phyloP scores from a whole-genome alignment of 2,329 filamentous ascomycete genomes.

The Fusarium redolens region DNA sequence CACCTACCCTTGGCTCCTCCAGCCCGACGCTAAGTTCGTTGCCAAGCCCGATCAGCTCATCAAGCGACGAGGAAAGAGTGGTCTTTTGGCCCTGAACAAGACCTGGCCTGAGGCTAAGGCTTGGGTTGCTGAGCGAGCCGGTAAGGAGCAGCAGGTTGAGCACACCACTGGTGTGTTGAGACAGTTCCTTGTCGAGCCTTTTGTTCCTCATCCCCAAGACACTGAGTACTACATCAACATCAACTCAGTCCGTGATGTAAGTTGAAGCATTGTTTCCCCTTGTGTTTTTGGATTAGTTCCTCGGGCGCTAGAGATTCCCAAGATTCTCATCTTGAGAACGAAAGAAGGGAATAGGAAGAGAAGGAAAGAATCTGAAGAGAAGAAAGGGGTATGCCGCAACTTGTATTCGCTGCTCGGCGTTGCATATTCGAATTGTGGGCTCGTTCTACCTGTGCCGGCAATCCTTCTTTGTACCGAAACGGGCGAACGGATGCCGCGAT shows the following conservation, averaged over 20 bases:
- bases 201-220: constrained; percentile 93
- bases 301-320: background rate
- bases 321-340: background rate
- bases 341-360: background rate
- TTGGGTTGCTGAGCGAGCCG: constrained; percentile 93
- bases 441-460: constrained; percentile 41
- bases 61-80: constrained; percentile 99
- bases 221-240: constrained; percentile 99
- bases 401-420: constrained; percentile 36
- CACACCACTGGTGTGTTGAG: constrained; percentile 87
- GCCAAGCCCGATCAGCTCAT: constrained; percentile 99
- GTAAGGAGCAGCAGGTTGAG: constrained; percentile 94
- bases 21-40: constrained; percentile 88
- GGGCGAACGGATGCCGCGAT: constrained; percentile 56
- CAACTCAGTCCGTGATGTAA: constrained; percentile 99
- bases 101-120: constrained; percentile 92
- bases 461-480: constrained; percentile 44
- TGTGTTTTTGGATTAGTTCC: constrained; percentile 17
- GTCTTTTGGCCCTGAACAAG: constrained; percentile 96
- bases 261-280: constrained; percentile 55
- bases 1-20: constrained; percentile 95
- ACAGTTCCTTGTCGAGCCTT: constrained; percentile 98
- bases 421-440: constrained; percentile 41
- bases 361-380: constrained; percentile 15
- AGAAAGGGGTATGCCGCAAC: constrained; percentile 24